Evolutionary conservation across 108 stramenopile species (phyloP).

Genomic region (Epipyxis sp.): DNA sequence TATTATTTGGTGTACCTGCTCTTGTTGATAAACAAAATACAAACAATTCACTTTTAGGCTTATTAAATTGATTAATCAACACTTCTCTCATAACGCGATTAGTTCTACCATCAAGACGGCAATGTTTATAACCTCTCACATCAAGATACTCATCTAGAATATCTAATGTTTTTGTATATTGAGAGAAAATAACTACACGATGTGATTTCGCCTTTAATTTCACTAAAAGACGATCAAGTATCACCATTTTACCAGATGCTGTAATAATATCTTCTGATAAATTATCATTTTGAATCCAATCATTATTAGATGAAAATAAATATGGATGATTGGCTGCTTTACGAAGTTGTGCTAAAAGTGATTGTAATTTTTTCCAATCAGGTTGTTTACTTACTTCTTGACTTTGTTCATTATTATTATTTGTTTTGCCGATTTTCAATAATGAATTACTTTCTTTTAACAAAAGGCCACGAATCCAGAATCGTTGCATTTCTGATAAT

Average conservation of each 20-base stretch:
- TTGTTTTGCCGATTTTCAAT: neutral
- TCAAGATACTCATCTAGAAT: slow-evolving; percentile 61
- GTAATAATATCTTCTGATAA: neutral
- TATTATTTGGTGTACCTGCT: no score
- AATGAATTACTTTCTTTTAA: neutral
- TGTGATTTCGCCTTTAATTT: slow-evolving; percentile 53
- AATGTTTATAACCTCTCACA: slow-evolving; percentile 77
- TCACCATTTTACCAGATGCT: slow-evolving; percentile 75
- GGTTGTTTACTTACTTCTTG: no score
- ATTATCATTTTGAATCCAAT: slow-evolving; percentile 2
- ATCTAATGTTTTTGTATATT: slow-evolving; percentile 62
- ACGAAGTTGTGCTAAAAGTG: slow-evolving; percentile 11
- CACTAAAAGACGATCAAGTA: slow-evolving; percentile 58
- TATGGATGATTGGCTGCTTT: slow-evolving; percentile 32
- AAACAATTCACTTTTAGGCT: slow-evolving; percentile 76
- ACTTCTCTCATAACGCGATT: slow-evolving; percentile 84
- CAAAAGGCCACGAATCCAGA: neutral
- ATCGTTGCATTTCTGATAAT: slow-evolving; percentile 80
- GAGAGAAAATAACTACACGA: slow-evolving; percentile 63
- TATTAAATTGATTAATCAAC: slow-evolving; percentile 90
- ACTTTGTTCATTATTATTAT: no score
- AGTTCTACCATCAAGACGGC: slow-evolving; percentile 94
- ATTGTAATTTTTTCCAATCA: neutral
- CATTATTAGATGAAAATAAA: slow-evolving; percentile 1
- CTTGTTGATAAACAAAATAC: slow-evolving; percentile 89